phyloP scores from a whole-genome alignment of 2,329 filamentous ascomycete species.

The Aureobasidium sp. region DNA sequence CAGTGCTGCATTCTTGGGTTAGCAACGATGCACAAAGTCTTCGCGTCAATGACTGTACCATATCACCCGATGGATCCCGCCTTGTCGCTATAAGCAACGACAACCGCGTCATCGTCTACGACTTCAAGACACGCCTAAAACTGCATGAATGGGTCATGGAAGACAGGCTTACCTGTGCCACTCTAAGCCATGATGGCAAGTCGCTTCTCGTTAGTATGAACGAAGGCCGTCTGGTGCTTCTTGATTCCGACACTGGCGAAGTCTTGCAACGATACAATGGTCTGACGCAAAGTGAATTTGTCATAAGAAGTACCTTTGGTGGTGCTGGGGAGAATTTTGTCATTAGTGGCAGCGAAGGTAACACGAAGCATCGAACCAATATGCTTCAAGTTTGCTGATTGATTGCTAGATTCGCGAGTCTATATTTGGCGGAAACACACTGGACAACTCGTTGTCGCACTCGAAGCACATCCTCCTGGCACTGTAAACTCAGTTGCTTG shows the following conservation, averaged over 20 bases:
- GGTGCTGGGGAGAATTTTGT: conserved; percentile 90
- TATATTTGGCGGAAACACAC: conserved; percentile 89
- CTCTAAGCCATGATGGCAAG: conserved; percentile 71
- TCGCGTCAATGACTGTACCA: conserved; percentile 74
- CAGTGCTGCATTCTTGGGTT: conserved; percentile 9
- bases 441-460: conserved; percentile 63
- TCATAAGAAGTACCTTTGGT: conserved; percentile 78
- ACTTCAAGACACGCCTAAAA: conserved; percentile 64
- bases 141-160: conserved; percentile 65
- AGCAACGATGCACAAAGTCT: conserved; percentile 7
- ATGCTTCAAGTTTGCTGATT: conserved; percentile 17
- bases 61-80: conserved; percentile 70
- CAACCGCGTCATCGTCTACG: conserved; percentile 69
- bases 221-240: conserved; percentile 66
- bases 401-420: conserved; percentile 51
- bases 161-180: conserved; percentile 66
- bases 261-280: conserved; percentile 65
- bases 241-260: conserved; percentile 65
- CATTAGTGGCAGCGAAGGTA: conserved; percentile 83
- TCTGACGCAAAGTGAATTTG: conserved; percentile 62
- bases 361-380: not conserved
- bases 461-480: conserved; percentile 65
- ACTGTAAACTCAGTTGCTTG: conserved; percentile 82
- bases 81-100: conserved; percentile 70
- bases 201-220: conserved; percentile 75